phyloP scores from a whole-genome alignment of 2,329 filamentous ascomycete genomes.

The Fusarium avenaceum region DNA sequence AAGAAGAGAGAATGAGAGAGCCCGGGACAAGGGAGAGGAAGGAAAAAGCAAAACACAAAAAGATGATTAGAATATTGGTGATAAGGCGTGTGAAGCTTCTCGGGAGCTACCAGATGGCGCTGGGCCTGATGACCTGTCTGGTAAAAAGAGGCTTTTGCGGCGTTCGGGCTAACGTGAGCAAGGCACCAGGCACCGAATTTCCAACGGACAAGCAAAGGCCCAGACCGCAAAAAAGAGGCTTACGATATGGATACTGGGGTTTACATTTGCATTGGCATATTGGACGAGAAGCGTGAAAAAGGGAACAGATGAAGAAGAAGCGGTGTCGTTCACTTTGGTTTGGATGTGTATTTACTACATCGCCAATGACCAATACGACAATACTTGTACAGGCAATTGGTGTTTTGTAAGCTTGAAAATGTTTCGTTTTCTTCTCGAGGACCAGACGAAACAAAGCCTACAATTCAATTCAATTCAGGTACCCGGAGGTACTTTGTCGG shows the following conservation, averaged over 20 bases:
- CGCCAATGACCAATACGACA: constrained; percentile 10
- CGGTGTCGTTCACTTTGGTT: constrained; percentile 21
- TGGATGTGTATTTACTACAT: neutral
- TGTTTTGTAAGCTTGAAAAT: neutral
- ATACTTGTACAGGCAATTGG: too few relatives aligned
- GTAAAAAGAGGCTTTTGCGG: constrained; percentile 32
- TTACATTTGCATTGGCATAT: neutral
- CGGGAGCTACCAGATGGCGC: constrained; percentile 37
- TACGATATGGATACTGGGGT: constrained; percentile 5
- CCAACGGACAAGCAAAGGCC: constrained; percentile 14
- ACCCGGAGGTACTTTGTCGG: constrained; percentile 33
- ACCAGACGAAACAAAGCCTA: constrained; percentile 16
- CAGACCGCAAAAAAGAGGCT: constrained; percentile 20
- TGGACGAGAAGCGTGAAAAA: neutral
- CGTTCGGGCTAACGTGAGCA: constrained; percentile 12
- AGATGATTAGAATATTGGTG: too few relatives aligned
- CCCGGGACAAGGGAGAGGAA: constrained; percentile 11
- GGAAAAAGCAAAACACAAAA: neutral
- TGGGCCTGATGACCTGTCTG: constrained; percentile 25
- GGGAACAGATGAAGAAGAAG: constrained; percentile 1
- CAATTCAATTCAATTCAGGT: constrained; percentile 17
- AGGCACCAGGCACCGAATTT: constrained; percentile 39
- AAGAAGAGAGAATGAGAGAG: neutral
- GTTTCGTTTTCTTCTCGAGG: constrained; percentile 15
- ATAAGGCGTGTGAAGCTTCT: neutral